Evolutionary conservation across 257 asterid genomes (phyloP).

Genomic region (Petrea volubilis): DNA sequence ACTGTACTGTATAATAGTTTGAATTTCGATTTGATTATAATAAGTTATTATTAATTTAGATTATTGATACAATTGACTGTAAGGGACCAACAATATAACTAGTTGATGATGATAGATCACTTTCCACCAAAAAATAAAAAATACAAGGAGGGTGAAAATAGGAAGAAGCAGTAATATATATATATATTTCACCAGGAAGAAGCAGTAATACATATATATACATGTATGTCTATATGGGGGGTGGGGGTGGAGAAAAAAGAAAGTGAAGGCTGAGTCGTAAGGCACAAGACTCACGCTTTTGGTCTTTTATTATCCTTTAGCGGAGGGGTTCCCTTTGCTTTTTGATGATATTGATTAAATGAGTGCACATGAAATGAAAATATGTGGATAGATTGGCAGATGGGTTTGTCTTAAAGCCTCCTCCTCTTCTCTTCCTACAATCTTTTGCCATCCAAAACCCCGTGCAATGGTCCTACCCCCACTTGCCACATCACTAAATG

Average conservation of each 20-base stretch:
- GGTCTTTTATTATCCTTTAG: neutral
- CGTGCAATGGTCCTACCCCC: neutral
- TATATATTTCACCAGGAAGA: too few species aligned
- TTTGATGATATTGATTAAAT: neutral
- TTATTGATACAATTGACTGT: too few species aligned
- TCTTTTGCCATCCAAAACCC: too few species aligned
- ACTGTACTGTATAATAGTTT: too few species aligned
- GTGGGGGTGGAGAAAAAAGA: neutral
- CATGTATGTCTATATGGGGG: too few species aligned
- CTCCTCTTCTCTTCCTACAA: neutral
- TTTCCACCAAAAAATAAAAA: too few species aligned
- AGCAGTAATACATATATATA: neutral
- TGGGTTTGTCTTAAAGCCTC: conserved; percentile 30
- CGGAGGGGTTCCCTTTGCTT: neutral
- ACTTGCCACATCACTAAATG: conserved; percentile 21
- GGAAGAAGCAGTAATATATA: neutral
- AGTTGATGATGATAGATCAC: too few species aligned
- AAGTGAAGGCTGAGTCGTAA: neutral
- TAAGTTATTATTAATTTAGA: too few species aligned
- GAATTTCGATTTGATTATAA: too few species aligned
- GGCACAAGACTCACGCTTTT: conserved; percentile 12
- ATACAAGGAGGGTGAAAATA: too few species aligned
- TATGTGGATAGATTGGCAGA: conserved; percentile 19
- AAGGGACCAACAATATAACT: too few species aligned
- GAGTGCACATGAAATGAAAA: conserved; percentile 27